Percentiles rank a stretch among this genome's conserved stretches.
Conservation (phyloP, 2,329 filamentous ascomycete species). For the Pseudonectria foliicola region DNA sequence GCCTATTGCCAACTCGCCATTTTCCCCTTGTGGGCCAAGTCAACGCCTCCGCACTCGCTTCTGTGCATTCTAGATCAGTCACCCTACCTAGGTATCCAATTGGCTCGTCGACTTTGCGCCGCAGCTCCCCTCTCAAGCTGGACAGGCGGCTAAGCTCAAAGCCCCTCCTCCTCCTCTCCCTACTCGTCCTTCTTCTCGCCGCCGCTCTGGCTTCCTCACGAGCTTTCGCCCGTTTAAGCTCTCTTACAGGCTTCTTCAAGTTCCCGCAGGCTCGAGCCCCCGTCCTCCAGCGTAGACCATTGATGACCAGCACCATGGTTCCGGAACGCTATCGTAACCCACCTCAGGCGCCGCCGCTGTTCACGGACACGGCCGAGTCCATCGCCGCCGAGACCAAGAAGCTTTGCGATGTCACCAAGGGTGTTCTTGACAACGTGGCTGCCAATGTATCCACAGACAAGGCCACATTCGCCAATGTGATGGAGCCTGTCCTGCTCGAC, state of each 20-base stretch:
- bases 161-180: constrained; percentile 36
- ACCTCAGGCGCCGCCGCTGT: constrained; percentile 70
- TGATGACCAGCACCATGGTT: constrained; percentile 54
- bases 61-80: neutral
- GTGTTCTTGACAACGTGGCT: constrained; percentile 60
- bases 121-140: constrained; percentile 19
- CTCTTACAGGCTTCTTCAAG: constrained; percentile 50
- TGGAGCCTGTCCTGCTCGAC: constrained; percentile 63
- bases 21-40: no score
- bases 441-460: constrained; percentile 48
- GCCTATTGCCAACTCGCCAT: no score
- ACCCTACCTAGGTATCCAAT: constrained; percentile 14
- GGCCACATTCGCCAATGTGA: constrained; percentile 47
- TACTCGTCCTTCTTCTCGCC: constrained; percentile 50
- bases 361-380: constrained; percentile 64
- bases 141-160: constrained; percentile 19
- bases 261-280: constrained; percentile 26
- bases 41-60: no score
- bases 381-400: constrained; percentile 61
- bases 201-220: constrained; percentile 62
- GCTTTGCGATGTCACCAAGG: constrained; percentile 56
- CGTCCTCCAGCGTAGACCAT: constrained; percentile 25
- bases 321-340: constrained; percentile 62
- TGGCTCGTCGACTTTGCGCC: constrained; percentile 9
- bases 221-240: constrained; percentile 50